Base-by-base conservation (phyloP, 1,284 basidiomycete species). In the Ustilago vetiveriae region DNA sequence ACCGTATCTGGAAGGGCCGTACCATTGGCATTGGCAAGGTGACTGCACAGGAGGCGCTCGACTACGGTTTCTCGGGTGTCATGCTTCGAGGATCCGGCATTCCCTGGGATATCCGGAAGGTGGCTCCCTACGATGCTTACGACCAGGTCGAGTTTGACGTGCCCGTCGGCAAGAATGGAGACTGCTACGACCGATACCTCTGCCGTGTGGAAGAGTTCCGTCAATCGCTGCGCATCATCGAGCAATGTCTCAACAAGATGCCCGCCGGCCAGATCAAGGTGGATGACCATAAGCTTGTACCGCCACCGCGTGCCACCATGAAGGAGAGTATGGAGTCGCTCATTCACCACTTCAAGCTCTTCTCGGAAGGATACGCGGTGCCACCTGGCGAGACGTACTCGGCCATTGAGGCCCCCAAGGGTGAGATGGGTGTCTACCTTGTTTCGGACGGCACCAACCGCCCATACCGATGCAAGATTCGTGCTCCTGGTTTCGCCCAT, bases 121-220 rank as follows among this genome's bases (percentile, higher is more conserved):
- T 92, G 23, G 86, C 88, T 24, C 95, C 95, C 21, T 99, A 98
- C 82, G 95, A 98, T 82, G 94, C 94, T 81, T 98, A 98, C 82
- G 92, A 92, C 78, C 89, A 97, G 88, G 94, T 98, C 76, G 95
- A 98, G 80, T 98, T 98, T 78, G 94, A 98, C 78, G 85, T 98
- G 33, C 95, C 96, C 17, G 90, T 98, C 40, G 95, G 95, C 56
- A 91, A 90, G 86, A 93, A 95, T 75, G 96, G 95, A 40, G 95
- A 98, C 83, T 98, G 95, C 85, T 98, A 93, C 82, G 93, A 95
- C 84, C 85, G 86, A 50, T 98, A 98, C 85, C 86, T 98, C 46
- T 98, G 94, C 84, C 92, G 96, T 84, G 90, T 98, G 6, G 94
- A 98, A 83, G 95, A 98, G 84, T 96, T 98, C 90, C 87, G 95